Evolutionary conservation across 768 basidiomycete species (phyloP), one percentile per base, ranked within the genome.

Genomic region (Favolaschia claudopus): DNA sequence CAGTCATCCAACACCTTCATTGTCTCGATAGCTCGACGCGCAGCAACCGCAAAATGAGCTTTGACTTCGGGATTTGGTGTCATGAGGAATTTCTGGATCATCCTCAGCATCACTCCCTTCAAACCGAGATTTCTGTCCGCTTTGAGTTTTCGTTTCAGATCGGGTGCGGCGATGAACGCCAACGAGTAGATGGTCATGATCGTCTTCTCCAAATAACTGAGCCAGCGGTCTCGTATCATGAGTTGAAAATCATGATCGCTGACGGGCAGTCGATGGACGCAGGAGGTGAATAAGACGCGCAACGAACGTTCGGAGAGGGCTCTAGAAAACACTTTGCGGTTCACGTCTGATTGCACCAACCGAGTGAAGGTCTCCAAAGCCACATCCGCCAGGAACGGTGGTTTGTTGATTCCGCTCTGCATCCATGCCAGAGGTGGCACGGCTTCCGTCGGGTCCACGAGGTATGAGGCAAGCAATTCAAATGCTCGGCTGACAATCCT

Each of bases 321-420:
- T 36, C 81, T 76, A 17, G 89, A 80, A 46, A 97, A 78, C 28
- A 89, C 76, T 63, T 87, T 85, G 24, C 96, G 89, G 69, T 95
- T 96, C 29, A 78, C 75, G 73, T 99, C 96, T 17, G 79, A 74
- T 45, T 91, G 89, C 31, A 87, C 85, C 54, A 97, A 74, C 36
- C 87, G 85, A n/a, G 91, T 89, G 67, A 95, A 91, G 3, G 88
- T 86, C 59, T 96, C 92, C 48, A 98, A 79, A n/a, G 93, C 92
- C 29, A 85, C 75, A 64, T 95, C 92, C 8, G 86, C 79, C 33
- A 88, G 77, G 24, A 80, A 71, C 0, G 89, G 85, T 20, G 90
- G 89, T 56, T 78, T 85, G 24, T 76, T 69, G 52, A 70, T 73
- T 27, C 74, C 74, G 32, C 60, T 77, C 63, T 90, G 82, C n/a